Evolutionary conservation across 352 stramenopile genomes (phyloP).

Genomic region (Pythium sp.): DNA sequence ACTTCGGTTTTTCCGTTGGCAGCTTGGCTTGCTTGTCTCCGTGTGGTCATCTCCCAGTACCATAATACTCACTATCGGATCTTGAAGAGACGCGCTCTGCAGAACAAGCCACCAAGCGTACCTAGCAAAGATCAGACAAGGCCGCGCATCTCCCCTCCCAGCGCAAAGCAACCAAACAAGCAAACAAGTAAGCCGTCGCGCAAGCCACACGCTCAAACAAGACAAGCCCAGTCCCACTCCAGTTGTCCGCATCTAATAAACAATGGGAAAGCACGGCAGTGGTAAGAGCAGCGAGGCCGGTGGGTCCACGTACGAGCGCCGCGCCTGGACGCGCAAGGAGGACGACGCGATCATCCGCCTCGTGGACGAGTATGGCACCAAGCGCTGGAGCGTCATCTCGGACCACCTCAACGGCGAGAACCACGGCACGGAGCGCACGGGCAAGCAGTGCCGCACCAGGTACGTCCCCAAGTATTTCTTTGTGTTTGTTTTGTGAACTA

Average conservation of each 20-base stretch:
- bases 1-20: constrained; percentile 9
- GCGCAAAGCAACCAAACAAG: constrained; percentile 11
- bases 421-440: constrained; percentile 79
- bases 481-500: background rate
- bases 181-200: constrained; percentile 7
- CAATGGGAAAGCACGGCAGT: constrained; percentile 55
- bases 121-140: background rate
- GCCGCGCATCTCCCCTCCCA: background rate
- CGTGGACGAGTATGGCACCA: constrained; percentile 85
- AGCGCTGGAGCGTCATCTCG: constrained; percentile 86
- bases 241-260: constrained; percentile 6
- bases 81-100: constrained; percentile 5
- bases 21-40: background rate
- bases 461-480: constrained; percentile 10
- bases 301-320: constrained; percentile 79
- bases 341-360: constrained; percentile 84
- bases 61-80: background rate
- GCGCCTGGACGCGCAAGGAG: constrained; percentile 83
- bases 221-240: background rate
- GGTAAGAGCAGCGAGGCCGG: constrained; percentile 38
- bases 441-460: constrained; percentile 81
- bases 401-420: constrained; percentile 85
- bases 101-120: background rate
- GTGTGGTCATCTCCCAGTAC: background rate
- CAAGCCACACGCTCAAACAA: constrained; percentile 4